A percentile compares a stretch with the other conserved stretches of the same genome.
These are phyloP conservation scores for Trichoderma sp. DNA, from an alignment of 2,329 filamentous ascomycete species.

Conservation along the genomic window DNA sequence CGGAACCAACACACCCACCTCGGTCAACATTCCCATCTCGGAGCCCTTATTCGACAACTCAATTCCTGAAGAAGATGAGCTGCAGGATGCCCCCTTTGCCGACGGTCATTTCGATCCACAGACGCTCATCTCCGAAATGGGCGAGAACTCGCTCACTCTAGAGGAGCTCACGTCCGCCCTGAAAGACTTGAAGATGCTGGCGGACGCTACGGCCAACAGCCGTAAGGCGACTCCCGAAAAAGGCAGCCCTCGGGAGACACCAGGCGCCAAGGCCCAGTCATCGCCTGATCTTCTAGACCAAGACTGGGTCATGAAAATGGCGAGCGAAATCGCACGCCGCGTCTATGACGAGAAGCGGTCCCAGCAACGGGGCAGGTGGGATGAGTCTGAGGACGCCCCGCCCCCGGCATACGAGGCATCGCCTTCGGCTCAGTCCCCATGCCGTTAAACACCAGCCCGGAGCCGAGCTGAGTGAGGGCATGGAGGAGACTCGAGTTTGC, in stretches of 20 bases:
- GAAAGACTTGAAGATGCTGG: conserved; percentile 22
- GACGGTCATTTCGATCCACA: conserved; percentile 30
- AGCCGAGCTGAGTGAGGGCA: neutral
- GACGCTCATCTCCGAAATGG: conserved; percentile 26
- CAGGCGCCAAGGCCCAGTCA: neutral
- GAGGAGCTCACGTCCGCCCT: conserved; percentile 27
- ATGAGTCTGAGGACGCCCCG: conserved; percentile 54
- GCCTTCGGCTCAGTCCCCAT: conserved; percentile 36
- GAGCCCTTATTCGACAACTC: conserved; percentile 56
- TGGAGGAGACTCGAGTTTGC: conserved; percentile 21
- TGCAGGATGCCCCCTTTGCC: conserved; percentile 38
- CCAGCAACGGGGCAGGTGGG: conserved; percentile 34
- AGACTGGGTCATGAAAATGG: conserved; percentile 91
- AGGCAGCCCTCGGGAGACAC: conserved; percentile 27
- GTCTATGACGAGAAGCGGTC: conserved; percentile 81
- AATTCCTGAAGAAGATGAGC: conserved; percentile 58
- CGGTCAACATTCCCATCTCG: conserved; percentile 57
- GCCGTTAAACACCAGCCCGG: conserved; percentile 18
- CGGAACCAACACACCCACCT: conserved; percentile 49
- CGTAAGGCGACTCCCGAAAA: conserved; percentile 15
- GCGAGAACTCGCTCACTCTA: conserved; percentile 21
- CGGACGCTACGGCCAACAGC: conserved; percentile 17
- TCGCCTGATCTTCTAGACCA: conserved; percentile 66
- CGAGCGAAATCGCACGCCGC: conserved; percentile 80
- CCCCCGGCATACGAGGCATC: conserved; percentile 61